These are phyloP conservation scores for Globisporangium nunn DNA, from an alignment of 352 stramenopile species.

Conservation along the genomic window DNA sequence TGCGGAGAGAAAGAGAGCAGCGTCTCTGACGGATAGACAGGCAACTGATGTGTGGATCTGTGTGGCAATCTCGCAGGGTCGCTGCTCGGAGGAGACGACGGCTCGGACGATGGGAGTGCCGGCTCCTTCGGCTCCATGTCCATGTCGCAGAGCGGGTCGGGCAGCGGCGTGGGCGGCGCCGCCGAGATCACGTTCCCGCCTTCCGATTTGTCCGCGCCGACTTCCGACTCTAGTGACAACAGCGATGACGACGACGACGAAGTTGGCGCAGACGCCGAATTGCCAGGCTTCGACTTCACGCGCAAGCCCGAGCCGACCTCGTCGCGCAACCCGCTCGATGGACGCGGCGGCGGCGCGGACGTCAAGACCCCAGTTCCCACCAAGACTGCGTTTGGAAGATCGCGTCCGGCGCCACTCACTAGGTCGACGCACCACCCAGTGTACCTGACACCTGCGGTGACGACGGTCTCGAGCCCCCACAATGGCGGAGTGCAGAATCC, in stretches of 20 bases:
- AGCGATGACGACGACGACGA: not conserved
- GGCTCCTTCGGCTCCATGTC: slow-evolving; percentile 2
- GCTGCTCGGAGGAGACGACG: slow-evolving; percentile 2
- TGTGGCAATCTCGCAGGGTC: slow-evolving; percentile 1
- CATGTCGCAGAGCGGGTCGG: slow-evolving; percentile 1
- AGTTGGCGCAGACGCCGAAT: not conserved
- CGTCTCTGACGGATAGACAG: not conserved
- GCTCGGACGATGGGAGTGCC: not conserved
- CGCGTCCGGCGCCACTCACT: not conserved
- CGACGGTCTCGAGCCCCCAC: not conserved
- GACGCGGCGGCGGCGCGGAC: not conserved
- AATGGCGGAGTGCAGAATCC: too few relatives aligned
- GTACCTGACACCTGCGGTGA: not conserved
- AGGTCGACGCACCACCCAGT: not conserved
- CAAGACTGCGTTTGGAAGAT: not conserved
- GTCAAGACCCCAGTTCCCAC: not conserved
- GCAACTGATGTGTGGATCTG: not conserved
- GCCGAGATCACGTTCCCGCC: slow-evolving; percentile 7
- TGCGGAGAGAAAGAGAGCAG: not conserved
- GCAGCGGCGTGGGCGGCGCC: not conserved
- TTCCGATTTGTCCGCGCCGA: not conserved
- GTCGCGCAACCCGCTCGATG: not conserved
- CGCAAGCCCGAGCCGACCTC: not conserved
- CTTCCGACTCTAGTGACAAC: not conserved
- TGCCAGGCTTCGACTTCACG: not conserved